Base-by-base conservation (phyloP, 73 alveolate species). In the Paramecium primaurelia region DNA sequence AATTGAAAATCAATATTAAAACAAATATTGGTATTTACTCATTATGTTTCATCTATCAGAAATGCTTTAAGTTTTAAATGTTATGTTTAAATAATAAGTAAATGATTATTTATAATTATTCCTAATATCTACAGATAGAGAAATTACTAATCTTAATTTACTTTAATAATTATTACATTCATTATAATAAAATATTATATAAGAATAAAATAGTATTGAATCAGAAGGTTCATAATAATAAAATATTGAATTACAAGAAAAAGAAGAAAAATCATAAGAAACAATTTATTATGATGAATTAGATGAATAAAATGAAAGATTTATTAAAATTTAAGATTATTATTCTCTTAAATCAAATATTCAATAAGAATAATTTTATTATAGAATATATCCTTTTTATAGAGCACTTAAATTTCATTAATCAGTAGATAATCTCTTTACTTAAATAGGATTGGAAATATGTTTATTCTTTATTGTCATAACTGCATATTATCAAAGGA, bases 401-500 rank as follows among this genome's bases (percentile, higher is more conserved):
- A 77, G 47, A 18, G 69, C 90, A 30, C 71, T 77, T 14, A 77
- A 40, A 22, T 44, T 40, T 44, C 90, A 77, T 77, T 18, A 77
- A 42, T 44, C 45, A 18, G 18, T 77, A 2, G 90, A 77, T 44
- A 44, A 34, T 30, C 75, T 77, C 9, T 77, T 77, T 77, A 77
- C 90, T 18, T 77, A 77, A 16, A 47, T 77, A 71, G 94, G 94
- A 22, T 88, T 71, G 32, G 94, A 88, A 42, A 16, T 88, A 2
- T 71, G 88, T 26, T 38, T 88, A 8, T 88, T 88, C 47, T 25
- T 88, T 42, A 71, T 88, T 12, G 87, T 88, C 9, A 36, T 88
- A 2, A 83, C 94, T 40, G 94, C 94, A 4, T 88, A 88, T 25
- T 88, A 71, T 69, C 44, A 88, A 36, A 88, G 86, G 69, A 88